A percentile compares a stretch with the other conserved stretches of the same genome.
Conservation (phyloP, 2,329 filamentous ascomycete genomes). For the Trichoderma koningii region DNA sequence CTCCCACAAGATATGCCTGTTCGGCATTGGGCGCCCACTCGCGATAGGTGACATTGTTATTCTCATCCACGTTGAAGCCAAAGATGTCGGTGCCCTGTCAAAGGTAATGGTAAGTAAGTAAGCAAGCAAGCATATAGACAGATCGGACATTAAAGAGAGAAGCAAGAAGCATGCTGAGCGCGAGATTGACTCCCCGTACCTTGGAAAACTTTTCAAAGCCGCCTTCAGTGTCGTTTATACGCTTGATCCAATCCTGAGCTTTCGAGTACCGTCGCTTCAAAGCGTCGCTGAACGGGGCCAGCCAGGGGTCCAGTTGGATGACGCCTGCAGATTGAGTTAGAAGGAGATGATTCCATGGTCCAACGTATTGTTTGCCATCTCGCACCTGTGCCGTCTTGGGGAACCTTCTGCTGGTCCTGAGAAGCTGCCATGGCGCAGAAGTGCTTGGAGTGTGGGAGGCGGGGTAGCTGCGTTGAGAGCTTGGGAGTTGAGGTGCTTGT, state of each 20-base stretch:
- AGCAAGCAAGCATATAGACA: slow-evolving; percentile 15
- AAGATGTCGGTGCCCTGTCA: slow-evolving; percentile 78
- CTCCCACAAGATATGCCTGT: slow-evolving; percentile 83
- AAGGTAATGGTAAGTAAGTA: neutral
- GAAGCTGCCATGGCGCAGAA: slow-evolving; percentile 17
- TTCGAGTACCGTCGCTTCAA: slow-evolving; percentile 76
- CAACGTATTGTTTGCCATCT: neutral
- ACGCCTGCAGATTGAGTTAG: slow-evolving; percentile 62
- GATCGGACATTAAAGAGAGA: neutral
- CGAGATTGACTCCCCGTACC: slow-evolving; percentile 45
- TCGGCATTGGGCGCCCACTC: slow-evolving; percentile 95
- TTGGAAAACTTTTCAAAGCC: slow-evolving; percentile 89
- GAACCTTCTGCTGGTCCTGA: slow-evolving; percentile 1
- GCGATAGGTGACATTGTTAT: slow-evolving; percentile 85
- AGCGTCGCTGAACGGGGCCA: slow-evolving; percentile 78
- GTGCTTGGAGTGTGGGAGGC: slow-evolving; percentile 7
- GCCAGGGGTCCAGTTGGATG: slow-evolving; percentile 82
- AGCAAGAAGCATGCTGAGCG: slow-evolving; percentile 30
- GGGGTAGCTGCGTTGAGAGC: slow-evolving; percentile 19
- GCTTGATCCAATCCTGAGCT: slow-evolving; percentile 83
- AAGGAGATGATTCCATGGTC: neutral
- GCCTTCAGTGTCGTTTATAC: slow-evolving; percentile 79
- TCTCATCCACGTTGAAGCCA: slow-evolving; percentile 77
- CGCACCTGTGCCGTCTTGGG: slow-evolving; percentile 24
- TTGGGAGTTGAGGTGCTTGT: slow-evolving; percentile 1